These are phyloP conservation scores for Marvania coccoides DNA, from an alignment of 139 green algal genomes.

Conservation along the genomic window DNA sequence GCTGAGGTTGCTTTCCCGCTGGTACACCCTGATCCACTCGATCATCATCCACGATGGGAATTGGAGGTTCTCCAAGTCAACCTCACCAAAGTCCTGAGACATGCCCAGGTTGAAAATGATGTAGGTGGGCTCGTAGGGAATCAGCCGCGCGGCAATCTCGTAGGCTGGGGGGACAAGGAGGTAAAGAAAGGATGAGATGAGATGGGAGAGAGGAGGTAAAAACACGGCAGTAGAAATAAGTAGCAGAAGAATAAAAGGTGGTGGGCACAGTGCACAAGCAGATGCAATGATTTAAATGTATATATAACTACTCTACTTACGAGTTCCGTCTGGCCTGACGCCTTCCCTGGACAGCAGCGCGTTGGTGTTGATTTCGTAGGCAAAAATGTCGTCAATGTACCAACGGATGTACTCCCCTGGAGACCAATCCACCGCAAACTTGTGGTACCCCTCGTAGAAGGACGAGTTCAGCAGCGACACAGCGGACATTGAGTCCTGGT, in stretches of 20 bases:
- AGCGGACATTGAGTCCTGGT: conserved; percentile 25
- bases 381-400: conserved; percentile 29
- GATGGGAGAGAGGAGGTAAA: not conserved
- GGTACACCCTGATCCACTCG: conserved; percentile 41
- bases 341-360: conserved; percentile 7
- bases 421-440: conserved; percentile 28
- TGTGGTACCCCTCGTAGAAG: conserved; percentile 18
- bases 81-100: conserved; percentile 19
- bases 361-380: conserved; percentile 23
- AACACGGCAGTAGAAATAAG: not conserved
- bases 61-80: conserved; percentile 14
- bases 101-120: conserved; percentile 51
- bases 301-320: not conserved
- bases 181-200: not conserved
- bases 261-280: not conserved
- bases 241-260: not conserved
- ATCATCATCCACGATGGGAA: conserved; percentile 24
- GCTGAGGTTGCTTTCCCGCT: conserved; percentile 17
- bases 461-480: conserved; percentile 1
- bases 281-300: not conserved
- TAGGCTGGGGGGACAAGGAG: not conserved
- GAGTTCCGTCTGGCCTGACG: not conserved
- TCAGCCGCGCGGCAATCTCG: conserved; percentile 21
- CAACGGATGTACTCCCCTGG: conserved; percentile 31
- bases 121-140: conserved; percentile 40